A percentile compares a stretch with the other conserved stretches of the same genome.
Evolutionary conservation across 73 alveolate genomes (phyloP).

Genomic region (Loxodes magnus): DNA sequence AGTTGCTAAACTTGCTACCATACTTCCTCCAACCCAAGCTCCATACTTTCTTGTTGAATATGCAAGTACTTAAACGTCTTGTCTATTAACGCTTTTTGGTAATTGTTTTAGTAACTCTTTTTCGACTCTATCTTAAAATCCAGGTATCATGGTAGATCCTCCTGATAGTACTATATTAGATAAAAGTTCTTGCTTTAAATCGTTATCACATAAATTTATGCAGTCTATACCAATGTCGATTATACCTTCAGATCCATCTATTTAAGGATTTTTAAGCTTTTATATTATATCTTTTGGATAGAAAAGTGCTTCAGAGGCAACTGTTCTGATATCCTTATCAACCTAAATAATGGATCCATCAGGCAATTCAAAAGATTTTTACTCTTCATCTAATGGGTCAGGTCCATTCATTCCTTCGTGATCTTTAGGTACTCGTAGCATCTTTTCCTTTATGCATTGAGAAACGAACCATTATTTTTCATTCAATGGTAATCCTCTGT

Average conservation of each 20-base stretch:
- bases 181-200: conserved; percentile 44
- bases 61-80: conserved; percentile 49
- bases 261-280: conserved; percentile 1
- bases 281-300: conserved; percentile 40
- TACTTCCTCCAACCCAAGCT: conserved; percentile 71
- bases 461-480: conserved; percentile 14
- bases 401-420: conserved; percentile 16
- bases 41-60: conserved; percentile 59
- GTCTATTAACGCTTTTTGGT: conserved; percentile 26
- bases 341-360: conserved; percentile 65
- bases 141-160: conserved; percentile 68
- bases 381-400: conserved; percentile 54
- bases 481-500: conserved; percentile 12
- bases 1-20: conserved; percentile 64
- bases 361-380: conserved; percentile 61
- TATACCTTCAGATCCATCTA: conserved; percentile 21
- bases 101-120: conserved; percentile 37
- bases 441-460: conserved; percentile 42
- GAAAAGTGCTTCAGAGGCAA: conserved; percentile 62
- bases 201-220: conserved; percentile 61
- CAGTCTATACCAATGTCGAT: conserved; percentile 39
- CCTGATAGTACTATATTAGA: conserved; percentile 68
- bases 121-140: conserved; percentile 62
- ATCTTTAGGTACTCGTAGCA: conserved; percentile 39
- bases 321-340: conserved; percentile 42